These are phyloP conservation scores for Apiospora sp. DNA, from an alignment of 2,329 filamentous ascomycete species.

Conservation along the genomic window DNA sequence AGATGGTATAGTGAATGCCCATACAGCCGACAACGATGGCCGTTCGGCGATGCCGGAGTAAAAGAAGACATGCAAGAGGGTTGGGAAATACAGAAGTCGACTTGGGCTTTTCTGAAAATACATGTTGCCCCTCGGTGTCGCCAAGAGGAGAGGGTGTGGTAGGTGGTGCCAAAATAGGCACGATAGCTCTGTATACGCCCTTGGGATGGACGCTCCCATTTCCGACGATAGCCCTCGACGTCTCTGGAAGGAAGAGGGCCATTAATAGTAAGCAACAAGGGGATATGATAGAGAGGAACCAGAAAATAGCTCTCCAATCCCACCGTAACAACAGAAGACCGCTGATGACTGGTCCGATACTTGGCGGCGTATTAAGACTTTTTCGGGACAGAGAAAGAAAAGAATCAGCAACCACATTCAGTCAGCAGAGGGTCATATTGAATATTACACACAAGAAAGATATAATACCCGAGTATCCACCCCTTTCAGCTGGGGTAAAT, in stretches of 20 bases:
- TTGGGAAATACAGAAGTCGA: constrained; percentile 2
- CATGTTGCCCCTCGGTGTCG: too few relatives aligned
- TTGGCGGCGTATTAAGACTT: constrained; percentile 23
- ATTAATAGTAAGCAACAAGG: constrained; percentile 24
- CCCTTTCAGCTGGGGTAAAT: constrained; percentile 30
- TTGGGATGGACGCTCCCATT: constrained; percentile 20
- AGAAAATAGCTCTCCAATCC: constrained; percentile 28
- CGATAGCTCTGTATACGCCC: background rate
- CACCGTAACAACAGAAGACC: constrained; percentile 25
- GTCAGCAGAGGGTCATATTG: background rate
- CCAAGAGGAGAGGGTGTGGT: background rate
- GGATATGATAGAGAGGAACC: constrained; percentile 26
- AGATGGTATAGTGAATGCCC: constrained; percentile 28
- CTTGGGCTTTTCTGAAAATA: background rate
- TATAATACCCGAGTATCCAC: constrained; percentile 30
- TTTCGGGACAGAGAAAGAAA: background rate
- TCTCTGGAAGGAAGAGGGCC: constrained; percentile 26
- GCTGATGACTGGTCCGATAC: constrained; percentile 27
- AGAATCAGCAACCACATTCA: background rate
- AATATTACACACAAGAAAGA: background rate
- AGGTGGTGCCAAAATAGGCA: background rate
- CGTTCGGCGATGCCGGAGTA: constrained; percentile 24
- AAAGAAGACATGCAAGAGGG: constrained; percentile 12
- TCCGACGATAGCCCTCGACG: constrained; percentile 24
- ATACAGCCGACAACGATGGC: constrained; percentile 20